phyloP scores from a whole-genome alignment of 129 eudicot genomes.

The Centrapalus pauciflorus region DNA sequence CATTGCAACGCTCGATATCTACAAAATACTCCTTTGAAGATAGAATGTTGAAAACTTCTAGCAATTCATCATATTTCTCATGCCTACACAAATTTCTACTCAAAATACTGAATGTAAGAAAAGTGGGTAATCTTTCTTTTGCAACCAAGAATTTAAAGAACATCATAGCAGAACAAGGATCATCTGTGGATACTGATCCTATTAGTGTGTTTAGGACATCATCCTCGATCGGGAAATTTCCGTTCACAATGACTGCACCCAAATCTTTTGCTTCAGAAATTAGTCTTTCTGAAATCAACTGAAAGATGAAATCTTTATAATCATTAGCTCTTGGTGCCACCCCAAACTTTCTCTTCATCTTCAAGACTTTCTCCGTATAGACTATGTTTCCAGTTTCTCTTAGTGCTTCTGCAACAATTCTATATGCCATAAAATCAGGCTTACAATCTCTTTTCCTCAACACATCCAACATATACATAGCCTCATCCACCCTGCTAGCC shows the following conservation, averaged over 20 bases:
- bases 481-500: slow-evolving; percentile 45
- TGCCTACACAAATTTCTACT: slow-evolving; percentile 62
- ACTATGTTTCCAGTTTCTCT: slow-evolving; percentile 41
- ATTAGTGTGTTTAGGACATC: slow-evolving; percentile 70
- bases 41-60: slow-evolving; percentile 42
- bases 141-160: slow-evolving; percentile 56
- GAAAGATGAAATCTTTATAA: slow-evolving; percentile 48
- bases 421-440: slow-evolving; percentile 94
- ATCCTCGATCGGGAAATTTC: slow-evolving; percentile 68
- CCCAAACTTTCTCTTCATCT: slow-evolving; percentile 80
- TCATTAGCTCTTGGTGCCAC: slow-evolving; percentile 79
- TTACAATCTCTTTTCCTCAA: slow-evolving; percentile 66
- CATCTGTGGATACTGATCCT: slow-evolving; percentile 59
- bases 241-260: slow-evolving; percentile 59
- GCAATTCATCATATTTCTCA: slow-evolving; percentile 43
- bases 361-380: slow-evolving; percentile 51
- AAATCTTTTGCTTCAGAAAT: slow-evolving; percentile 65
- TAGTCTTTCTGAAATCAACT: slow-evolving; percentile 57
- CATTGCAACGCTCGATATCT: slow-evolving; percentile 39
- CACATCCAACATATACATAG: slow-evolving; percentile 41
- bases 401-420: slow-evolving; percentile 64
- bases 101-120: slow-evolving; percentile 52
- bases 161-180: slow-evolving; percentile 51
- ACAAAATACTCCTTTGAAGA: slow-evolving; percentile 56
- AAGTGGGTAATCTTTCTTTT: slow-evolving; percentile 51